Conservation (phyloP, 371 early-diverging fungal genomes). For the Mortierella sp. region DNA sequence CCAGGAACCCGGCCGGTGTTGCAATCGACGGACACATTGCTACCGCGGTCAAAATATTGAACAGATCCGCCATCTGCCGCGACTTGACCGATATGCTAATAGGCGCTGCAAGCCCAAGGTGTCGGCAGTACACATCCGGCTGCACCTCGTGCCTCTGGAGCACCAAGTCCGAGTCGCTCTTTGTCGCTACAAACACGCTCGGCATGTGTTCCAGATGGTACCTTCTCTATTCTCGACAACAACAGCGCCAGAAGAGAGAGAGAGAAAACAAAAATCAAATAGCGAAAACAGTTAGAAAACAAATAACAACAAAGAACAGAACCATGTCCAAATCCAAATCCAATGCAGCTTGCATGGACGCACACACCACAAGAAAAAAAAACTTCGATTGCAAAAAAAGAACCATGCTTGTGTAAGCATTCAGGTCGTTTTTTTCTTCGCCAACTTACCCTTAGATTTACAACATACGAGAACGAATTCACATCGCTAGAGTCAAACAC, state of each 20-base stretch:
- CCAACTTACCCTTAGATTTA: constrained; percentile 78
- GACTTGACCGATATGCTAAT: constrained; percentile 91
- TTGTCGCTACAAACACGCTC: constrained; percentile 92
- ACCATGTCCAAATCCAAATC: not conserved
- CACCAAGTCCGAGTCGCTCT: constrained; percentile 92
- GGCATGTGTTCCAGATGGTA: constrained; percentile 89
- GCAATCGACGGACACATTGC: constrained; percentile 84
- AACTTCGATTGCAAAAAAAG: not conserved
- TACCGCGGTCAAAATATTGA: constrained; percentile 85
- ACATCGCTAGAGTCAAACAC: constrained; percentile 96
- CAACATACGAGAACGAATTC: constrained; percentile 93
- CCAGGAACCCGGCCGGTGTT: constrained; percentile 55
- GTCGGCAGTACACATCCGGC: constrained; percentile 94
- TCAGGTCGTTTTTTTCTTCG: not conserved
- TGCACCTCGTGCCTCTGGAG: constrained; percentile 81
- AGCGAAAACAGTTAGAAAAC: not conserved
- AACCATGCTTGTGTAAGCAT: constrained; percentile 25
- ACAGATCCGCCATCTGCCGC: constrained; percentile 88
- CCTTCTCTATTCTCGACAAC: constrained; percentile 67
- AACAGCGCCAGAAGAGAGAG: not conserved
- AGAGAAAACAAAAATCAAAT: not conserved
- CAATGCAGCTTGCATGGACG: constrained; percentile 7
- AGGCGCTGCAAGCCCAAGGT: constrained; percentile 87
- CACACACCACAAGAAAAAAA: constrained; percentile 14
- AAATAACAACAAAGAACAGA: not conserved